A percentile compares a stretch with the other conserved stretches of the same genome.
phyloP scores from a whole-genome alignment of 371 early-diverging fungal species.

The Mortierella sp. region DNA sequence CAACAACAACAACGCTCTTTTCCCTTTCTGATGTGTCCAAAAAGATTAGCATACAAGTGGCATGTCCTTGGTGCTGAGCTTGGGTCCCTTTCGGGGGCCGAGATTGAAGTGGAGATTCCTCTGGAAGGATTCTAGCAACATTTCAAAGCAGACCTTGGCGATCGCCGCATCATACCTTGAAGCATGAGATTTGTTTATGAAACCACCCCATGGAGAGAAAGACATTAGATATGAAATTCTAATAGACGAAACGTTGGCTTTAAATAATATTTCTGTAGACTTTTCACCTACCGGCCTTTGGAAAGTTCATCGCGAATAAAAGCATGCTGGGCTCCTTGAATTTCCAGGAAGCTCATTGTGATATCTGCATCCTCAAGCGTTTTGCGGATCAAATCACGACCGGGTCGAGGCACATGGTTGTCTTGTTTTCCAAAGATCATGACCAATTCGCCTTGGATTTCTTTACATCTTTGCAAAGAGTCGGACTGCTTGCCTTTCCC shows the following conservation, averaged over 20 bases:
- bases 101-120: constrained; percentile 56
- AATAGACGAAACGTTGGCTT: too few species aligned
- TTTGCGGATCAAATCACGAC: constrained; percentile 60
- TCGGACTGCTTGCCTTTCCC: constrained; percentile 55
- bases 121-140: constrained; percentile 62
- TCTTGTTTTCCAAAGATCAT: constrained; percentile 68
- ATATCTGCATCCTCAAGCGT: constrained; percentile 56
- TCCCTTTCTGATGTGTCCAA: too few species aligned
- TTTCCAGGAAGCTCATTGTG: constrained; percentile 60
- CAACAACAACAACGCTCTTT: not conserved
- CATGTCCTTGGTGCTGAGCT: constrained; percentile 22
- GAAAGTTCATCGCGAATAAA: constrained; percentile 66
- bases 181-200: not conserved
- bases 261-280: not conserved
- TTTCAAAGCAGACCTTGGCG: constrained; percentile 61
- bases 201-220: not conserved
- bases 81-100: constrained; percentile 45
- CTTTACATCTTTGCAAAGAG: constrained; percentile 55
- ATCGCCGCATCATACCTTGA: constrained; percentile 62
- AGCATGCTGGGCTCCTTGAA: constrained; percentile 64
- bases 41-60: constrained; percentile 35
- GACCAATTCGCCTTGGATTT: constrained; percentile 62
- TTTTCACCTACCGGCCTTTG: constrained; percentile 58
- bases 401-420: constrained; percentile 63
- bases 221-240: not conserved